Evolutionary conservation across 352 stramenopile species (phyloP).

Genomic region (Globisporangium iwayamae): DNA sequence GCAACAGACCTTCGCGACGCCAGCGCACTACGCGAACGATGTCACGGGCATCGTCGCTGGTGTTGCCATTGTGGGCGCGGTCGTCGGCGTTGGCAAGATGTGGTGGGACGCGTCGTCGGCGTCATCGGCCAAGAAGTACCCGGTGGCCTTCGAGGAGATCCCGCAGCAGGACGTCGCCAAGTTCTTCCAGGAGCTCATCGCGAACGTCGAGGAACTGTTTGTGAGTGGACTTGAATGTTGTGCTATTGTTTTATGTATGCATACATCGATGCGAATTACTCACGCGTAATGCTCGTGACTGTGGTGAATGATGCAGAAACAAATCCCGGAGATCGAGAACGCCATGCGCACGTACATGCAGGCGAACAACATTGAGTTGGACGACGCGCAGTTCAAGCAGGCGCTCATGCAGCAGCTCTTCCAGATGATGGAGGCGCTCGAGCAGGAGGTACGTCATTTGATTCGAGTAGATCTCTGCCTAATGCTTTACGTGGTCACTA

Average conservation of each 20-base stretch:
- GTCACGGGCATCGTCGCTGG: slow-evolving; percentile 62
- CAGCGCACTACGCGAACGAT: slow-evolving; percentile 40
- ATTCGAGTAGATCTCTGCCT: background rate
- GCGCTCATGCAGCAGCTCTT: slow-evolving; percentile 71
- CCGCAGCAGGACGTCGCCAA: slow-evolving; percentile 49
- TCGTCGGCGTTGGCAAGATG: slow-evolving; percentile 81
- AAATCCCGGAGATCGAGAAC: slow-evolving; percentile 66
- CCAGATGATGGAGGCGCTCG: slow-evolving; percentile 65
- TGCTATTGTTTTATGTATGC: slow-evolving; percentile 4
- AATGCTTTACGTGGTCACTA: background rate
- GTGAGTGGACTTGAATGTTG: slow-evolving; percentile 24
- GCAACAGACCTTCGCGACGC: slow-evolving; percentile 2
- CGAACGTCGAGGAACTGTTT: slow-evolving; percentile 59
- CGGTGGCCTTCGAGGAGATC: slow-evolving; percentile 46
- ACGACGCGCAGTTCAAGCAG: slow-evolving; percentile 74
- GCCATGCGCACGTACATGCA: slow-evolving; percentile 64
- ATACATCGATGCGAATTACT: background rate
- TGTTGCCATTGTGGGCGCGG: slow-evolving; percentile 61
- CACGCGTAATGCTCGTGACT: background rate
- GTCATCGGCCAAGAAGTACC: slow-evolving; percentile 5
- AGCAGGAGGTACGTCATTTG: slow-evolving; percentile 30
- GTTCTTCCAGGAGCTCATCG: slow-evolving; percentile 75
- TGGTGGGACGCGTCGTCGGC: slow-evolving; percentile 77
- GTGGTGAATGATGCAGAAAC: slow-evolving; percentile 27
- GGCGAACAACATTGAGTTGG: slow-evolving; percentile 59